phyloP scores from a whole-genome alignment of 2,329 filamentous ascomycete genomes.

The Stagonosporopsis cucurbitacearum region DNA sequence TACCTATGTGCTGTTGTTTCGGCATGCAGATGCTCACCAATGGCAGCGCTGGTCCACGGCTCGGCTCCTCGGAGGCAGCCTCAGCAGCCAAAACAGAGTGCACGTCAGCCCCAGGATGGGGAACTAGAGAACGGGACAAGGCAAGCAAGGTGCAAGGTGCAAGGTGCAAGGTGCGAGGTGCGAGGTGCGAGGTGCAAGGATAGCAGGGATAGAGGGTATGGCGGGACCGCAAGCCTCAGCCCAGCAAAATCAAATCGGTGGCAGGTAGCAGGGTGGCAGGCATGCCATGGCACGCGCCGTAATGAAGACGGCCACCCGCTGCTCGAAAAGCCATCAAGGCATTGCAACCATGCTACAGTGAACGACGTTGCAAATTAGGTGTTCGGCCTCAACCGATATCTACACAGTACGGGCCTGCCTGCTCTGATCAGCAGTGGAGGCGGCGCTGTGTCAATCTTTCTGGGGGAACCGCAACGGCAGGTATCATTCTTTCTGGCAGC shows the following conservation, averaged over 20 bases:
- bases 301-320: constrained; percentile 23
- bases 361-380: constrained; percentile 4
- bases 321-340: constrained; percentile 1
- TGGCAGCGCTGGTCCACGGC: constrained; percentile 18
- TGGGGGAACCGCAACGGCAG: constrained; percentile 23
- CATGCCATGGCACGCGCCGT: constrained; percentile 19
- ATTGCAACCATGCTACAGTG: constrained; percentile 23
- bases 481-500: constrained; percentile 26
- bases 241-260: constrained; percentile 24
- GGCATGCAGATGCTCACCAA: constrained; percentile 28
- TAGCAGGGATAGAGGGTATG: constrained; percentile 32
- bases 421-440: constrained; percentile 16
- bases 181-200: constrained; percentile 3
- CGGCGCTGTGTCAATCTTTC: constrained; percentile 27
- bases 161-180: constrained; percentile 3
- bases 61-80: constrained; percentile 23
- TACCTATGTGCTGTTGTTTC: no score
- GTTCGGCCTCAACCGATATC: constrained; percentile 1
- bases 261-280: neutral
- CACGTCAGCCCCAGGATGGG: constrained; percentile 37
- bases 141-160: constrained; percentile 2
- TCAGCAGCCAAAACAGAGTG: constrained; percentile 37
- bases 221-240: constrained; percentile 25
- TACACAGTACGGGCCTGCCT: constrained; percentile 3
- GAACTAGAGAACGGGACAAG: constrained; percentile 15